Evolutionary conservation across 257 asterid genomes (phyloP), one percentile per base, ranked within the genome.

Genomic region (Solanum ossicruentum): DNA sequence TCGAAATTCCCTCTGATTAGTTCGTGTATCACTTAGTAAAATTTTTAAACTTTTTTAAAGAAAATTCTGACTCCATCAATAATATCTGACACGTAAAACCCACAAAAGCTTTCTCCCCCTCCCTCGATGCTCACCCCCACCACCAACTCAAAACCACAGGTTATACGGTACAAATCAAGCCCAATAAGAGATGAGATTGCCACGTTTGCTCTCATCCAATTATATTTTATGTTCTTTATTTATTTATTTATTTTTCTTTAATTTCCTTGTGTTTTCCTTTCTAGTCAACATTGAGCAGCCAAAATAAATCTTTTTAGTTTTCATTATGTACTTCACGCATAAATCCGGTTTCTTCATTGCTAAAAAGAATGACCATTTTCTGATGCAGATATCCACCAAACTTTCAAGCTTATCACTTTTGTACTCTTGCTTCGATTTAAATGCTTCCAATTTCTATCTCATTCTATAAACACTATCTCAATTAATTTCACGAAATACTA

Each of bases 331-430:
- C 23, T 17, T 11, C 47, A 66, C 45, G 10, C 84, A 82, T 81
- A 49, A 41, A 43, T 43, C 20, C 28, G 43, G 5, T 12, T 41
- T 82, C 43, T 65, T 26, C 32, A 10, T 61, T 60, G 47, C 60
- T 60, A 23, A 65, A 70, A 16, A 51, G 28, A 66, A 51, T 26
- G 54, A 49, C 66, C 82, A 77, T 75, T 77, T 77, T 51, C 6
- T 36, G 82, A 77, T 28, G 83, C 83, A 21, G 91, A 91, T 91
- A 36, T 66, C 71, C 87, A 87, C 92, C 90, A 83, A 88, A 87
- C 89, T 17, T 61, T 60, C 72, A 87, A 65, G 61, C 81, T 78
- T 81, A 80, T 84, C 91, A 17, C 78, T 80, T 84, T 82, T 57
- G 15, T 8, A 7, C 8, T 72, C 70, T 52, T 43, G 63, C 90